These are phyloP conservation scores for Pyrenophora teres DNA, from an alignment of 2,329 filamentous ascomycete genomes.

Conservation along the genomic window DNA sequence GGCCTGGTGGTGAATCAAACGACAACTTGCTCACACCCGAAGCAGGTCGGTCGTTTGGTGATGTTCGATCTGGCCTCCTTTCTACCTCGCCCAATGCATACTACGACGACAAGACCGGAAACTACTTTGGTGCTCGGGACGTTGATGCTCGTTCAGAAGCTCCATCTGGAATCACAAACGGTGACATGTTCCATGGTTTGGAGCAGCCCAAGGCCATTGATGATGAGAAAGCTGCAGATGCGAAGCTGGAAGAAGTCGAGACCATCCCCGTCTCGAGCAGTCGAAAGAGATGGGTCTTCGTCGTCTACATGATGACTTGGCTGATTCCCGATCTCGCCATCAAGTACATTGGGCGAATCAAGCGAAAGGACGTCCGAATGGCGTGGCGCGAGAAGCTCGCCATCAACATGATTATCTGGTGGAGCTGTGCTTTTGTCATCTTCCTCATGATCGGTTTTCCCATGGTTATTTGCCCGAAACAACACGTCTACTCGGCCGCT, in stretches of 20 bases:
- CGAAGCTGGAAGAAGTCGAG: constrained; percentile 88
- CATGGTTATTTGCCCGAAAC: constrained; percentile 83
- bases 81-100: constrained; percentile 64
- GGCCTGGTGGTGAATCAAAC: constrained; percentile 24
- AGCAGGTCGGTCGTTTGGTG: constrained; percentile 58
- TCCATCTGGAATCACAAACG: constrained; percentile 83
- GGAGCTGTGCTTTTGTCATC: constrained; percentile 73
- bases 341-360: constrained; percentile 77
- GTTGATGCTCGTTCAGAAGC: constrained; percentile 88
- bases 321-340: constrained; percentile 85
- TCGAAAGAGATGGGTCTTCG: constrained; percentile 87
- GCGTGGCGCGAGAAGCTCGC: constrained; percentile 98
- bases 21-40: constrained; percentile 65
- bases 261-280: constrained; percentile 75
- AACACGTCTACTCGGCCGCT: constrained; percentile 79
- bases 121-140: constrained; percentile 82
- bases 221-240: constrained; percentile 92
- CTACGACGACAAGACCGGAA: constrained; percentile 74
- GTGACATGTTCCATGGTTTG: constrained; percentile 97
- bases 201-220: constrained; percentile 94
- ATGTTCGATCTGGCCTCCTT: constrained; percentile 63
- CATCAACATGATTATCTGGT: constrained; percentile 98
- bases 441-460: constrained; percentile 95
- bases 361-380: constrained; percentile 86
- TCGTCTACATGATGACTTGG: constrained; percentile 84